A percentile compares a stretch with the other conserved stretches of the same genome.
These are phyloP conservation scores for Sporothrix inflata DNA, from an alignment of 2,329 filamentous ascomycete genomes.

Conservation along the genomic window DNA sequence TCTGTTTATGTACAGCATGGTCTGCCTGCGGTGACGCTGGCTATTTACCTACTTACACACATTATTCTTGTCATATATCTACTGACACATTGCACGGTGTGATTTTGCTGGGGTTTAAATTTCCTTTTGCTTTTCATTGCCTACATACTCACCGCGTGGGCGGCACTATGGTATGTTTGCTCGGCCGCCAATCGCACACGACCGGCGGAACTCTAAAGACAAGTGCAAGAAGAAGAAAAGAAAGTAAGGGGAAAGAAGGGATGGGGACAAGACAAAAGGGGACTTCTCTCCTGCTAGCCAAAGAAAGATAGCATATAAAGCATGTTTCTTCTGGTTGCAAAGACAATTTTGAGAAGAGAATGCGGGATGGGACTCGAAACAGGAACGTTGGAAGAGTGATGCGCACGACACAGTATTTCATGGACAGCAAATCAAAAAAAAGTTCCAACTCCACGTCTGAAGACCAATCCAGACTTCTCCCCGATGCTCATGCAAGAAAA, in stretches of 20 bases:
- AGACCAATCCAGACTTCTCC: not conserved
- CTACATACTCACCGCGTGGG: slow-evolving; percentile 23
- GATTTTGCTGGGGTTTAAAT: not conserved
- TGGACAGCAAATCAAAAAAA: not conserved
- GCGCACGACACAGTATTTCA: not conserved
- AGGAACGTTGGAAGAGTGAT: not conserved
- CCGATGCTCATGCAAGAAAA: not conserved
- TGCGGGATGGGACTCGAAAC: not conserved
- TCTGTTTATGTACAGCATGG: not conserved
- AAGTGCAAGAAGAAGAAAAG: slow-evolving; percentile 11
- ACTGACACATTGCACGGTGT: not conserved
- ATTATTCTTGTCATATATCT: not conserved
- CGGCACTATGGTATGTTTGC: slow-evolving; percentile 11
- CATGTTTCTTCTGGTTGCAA: not conserved
- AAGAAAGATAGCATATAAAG: not conserved
- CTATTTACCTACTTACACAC: not conserved
- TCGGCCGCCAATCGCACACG: slow-evolving; percentile 17
- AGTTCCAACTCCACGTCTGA: not conserved
- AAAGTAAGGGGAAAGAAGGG: not conserved
- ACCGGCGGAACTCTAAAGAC: slow-evolving; percentile 22
- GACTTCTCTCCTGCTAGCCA: not conserved
- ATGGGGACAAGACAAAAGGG: not conserved
- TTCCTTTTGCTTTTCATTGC: slow-evolving; percentile 5
- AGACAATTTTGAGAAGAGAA: not conserved
- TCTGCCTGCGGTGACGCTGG: too few species aligned